Evolutionary conservation across 208 protist genomes (phyloP).

Genomic region (Trichomonas gallinae): DNA sequence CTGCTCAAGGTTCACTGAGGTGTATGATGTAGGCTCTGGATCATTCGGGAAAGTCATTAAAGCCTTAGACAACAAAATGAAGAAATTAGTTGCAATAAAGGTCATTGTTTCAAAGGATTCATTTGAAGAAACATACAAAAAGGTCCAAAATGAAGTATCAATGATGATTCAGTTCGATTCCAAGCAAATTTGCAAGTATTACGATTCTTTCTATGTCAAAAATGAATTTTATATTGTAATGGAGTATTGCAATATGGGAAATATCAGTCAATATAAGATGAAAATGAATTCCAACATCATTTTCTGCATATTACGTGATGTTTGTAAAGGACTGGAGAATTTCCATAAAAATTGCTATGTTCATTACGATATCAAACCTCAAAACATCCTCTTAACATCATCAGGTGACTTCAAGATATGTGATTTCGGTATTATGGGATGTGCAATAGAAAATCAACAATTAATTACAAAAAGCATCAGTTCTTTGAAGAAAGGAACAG

Average conservation of each 20-base stretch:
- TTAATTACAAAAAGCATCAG: not conserved
- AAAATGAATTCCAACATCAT: not conserved
- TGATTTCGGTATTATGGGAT: not conserved
- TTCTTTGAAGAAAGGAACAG: not conserved
- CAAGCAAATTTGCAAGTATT: not conserved
- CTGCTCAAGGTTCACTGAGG: not conserved
- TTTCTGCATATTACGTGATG: not conserved
- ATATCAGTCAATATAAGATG: not conserved
- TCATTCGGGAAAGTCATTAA: not conserved
- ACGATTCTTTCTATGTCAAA: not conserved
- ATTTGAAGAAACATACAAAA: not conserved
- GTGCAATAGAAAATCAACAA: not conserved
- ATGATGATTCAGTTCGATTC: not conserved
- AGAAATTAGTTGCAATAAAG: not conserved
- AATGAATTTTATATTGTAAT: not conserved
- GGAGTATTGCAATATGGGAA: not conserved
- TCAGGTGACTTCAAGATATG: not conserved
- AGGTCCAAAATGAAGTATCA: not conserved
- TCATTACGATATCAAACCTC: slow-evolving; percentile 2
- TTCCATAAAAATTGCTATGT: not conserved
- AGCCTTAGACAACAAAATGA: not conserved
- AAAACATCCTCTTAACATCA: not conserved
- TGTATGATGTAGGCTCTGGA: not conserved
- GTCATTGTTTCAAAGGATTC: not conserved
- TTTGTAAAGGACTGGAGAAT: not conserved